Conservation (phyloP, 352 stramenopile genomes). For the Globisporangium carolinianum region DNA sequence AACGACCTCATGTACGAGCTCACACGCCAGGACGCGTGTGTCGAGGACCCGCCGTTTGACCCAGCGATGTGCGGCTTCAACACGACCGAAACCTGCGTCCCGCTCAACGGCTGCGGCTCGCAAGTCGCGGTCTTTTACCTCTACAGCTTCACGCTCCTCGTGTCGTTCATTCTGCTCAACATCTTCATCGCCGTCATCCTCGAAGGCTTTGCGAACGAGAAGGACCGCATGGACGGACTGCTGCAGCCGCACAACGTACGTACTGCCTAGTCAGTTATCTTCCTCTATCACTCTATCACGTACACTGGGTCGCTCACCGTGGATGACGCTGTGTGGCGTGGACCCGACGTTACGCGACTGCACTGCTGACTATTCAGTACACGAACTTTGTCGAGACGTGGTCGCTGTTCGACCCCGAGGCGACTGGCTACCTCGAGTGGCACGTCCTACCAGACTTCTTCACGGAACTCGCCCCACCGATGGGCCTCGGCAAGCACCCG, state of each 20-base stretch:
- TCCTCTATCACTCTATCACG: background rate
- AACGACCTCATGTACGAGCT: slow-evolving; percentile 90
- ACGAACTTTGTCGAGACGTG: slow-evolving; percentile 73
- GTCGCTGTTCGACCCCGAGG: slow-evolving; percentile 76
- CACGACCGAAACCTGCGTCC: slow-evolving; percentile 31
- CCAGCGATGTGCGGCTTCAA: slow-evolving; percentile 54
- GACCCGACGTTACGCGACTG: no score
- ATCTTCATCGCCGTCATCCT: slow-evolving; percentile 91
- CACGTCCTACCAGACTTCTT: slow-evolving; percentile 61
- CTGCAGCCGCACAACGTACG: slow-evolving; percentile 51
- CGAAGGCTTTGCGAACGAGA: slow-evolving; percentile 81
- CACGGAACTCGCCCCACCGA: slow-evolving; percentile 43
- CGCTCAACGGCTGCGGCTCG: slow-evolving; percentile 65
- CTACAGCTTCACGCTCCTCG: slow-evolving; percentile 86
- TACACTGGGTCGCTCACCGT: background rate
- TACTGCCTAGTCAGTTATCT: background rate
- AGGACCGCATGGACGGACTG: slow-evolving; percentile 53
- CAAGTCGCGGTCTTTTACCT: slow-evolving; percentile 66
- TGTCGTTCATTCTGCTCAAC: slow-evolving; percentile 88
- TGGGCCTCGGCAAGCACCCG: slow-evolving; percentile 46
- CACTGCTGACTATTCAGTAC: slow-evolving; percentile 29
- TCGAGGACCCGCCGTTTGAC: slow-evolving; percentile 39
- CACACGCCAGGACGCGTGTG: slow-evolving; percentile 37
- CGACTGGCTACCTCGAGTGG: slow-evolving; percentile 75
- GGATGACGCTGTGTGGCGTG: no score